phyloP scores from a whole-genome alignment of 148 eudicot genomes.

The Hydrangea macrophylla region DNA sequence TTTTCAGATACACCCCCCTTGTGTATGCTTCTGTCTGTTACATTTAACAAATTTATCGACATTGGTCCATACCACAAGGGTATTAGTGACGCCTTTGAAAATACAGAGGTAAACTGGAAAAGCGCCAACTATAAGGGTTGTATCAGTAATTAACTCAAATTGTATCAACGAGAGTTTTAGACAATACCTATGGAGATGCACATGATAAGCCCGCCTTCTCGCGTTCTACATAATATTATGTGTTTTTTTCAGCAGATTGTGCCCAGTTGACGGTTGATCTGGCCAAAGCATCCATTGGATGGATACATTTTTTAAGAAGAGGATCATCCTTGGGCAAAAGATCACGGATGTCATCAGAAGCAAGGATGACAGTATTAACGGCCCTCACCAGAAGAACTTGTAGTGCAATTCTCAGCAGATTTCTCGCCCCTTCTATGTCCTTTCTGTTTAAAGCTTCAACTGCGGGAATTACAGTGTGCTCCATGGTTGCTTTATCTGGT shows the following conservation, averaged over 20 bases:
- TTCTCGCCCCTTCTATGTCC: conserved; percentile 65
- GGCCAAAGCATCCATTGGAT: conserved; percentile 70
- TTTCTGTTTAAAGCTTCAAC: conserved; percentile 56
- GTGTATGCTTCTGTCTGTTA: too few relatives aligned
- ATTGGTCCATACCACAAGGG: too few relatives aligned
- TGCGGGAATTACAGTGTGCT: conserved; percentile 58
- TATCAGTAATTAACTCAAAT: too few relatives aligned
- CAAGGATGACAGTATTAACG: conserved; percentile 57
- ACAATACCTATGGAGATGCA: not conserved
- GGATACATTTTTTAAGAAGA: conserved; percentile 59
- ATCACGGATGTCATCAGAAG: conserved; percentile 51
- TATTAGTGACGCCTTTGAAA: too few relatives aligned
- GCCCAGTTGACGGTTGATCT: conserved; percentile 43
- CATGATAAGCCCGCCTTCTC: not conserved
- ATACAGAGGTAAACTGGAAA: too few relatives aligned
- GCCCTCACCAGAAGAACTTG: conserved; percentile 74
- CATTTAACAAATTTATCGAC: too few relatives aligned
- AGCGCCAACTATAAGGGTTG: too few relatives aligned
- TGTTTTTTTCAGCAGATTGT: conserved; percentile 28
- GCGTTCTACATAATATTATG: conserved; percentile 5
- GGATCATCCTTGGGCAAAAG: conserved; percentile 68
- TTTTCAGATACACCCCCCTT: too few relatives aligned
- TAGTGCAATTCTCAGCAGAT: conserved; percentile 59
- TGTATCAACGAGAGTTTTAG: too few relatives aligned
- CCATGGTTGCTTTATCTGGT: conserved; percentile 72